Conservation (phyloP, 495 filamentous ascomycete genomes). For the Stereocaulon alpinum region DNA sequence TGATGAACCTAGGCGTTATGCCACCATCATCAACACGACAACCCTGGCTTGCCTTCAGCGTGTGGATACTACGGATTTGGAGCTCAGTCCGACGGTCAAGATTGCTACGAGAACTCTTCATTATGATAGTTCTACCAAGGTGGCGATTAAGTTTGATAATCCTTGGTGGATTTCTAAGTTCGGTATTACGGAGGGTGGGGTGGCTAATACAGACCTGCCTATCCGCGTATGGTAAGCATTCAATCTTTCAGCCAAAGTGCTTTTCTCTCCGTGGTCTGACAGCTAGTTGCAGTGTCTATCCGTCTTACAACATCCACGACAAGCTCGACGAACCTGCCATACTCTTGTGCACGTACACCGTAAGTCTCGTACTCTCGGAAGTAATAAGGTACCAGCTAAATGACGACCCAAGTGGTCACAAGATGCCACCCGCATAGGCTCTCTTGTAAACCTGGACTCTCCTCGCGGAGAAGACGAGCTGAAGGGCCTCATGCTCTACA, state of each 20-base stretch:
- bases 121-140: constrained; percentile 6
- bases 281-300: not conserved
- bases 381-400: not conserved
- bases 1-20: not conserved
- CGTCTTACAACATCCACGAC: constrained; percentile 1
- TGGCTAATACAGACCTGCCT: constrained; percentile 3
- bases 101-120: constrained; percentile 5
- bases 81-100: constrained; percentile 1
- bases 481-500: constrained; percentile 4
- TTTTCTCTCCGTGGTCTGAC: not conserved
- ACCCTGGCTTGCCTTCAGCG: constrained; percentile 1
- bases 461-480: not conserved
- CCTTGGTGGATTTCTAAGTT: constrained; percentile 5
- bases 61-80: not conserved
- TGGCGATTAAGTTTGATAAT: constrained; percentile 2
- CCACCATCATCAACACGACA: not conserved
- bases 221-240: constrained; percentile 4
- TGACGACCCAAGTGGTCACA: not conserved
- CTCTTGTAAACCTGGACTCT: not conserved
- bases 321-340: not conserved
- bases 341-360: constrained; percentile 1
- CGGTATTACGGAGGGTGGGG: not conserved
- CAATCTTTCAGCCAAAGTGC: no score
- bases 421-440: constrained; percentile 1
- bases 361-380: not conserved